phyloP scores from a whole-genome alignment of 352 stramenopile genomes.

The Phytophthora podocarpi region DNA sequence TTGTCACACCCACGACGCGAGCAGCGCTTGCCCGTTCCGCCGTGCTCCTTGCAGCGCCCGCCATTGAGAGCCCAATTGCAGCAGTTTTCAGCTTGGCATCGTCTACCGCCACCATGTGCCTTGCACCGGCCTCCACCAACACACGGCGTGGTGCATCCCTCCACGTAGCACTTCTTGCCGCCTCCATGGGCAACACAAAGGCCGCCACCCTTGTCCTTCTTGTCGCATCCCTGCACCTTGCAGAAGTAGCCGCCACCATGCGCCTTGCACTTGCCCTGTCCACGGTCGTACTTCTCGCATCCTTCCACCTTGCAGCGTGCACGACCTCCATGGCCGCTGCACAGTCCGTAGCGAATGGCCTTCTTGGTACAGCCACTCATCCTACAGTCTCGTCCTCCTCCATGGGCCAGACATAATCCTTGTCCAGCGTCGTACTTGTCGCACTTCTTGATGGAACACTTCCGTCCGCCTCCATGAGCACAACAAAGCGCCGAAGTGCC shows the following conservation, averaged over 20 bases:
- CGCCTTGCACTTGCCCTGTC: slow-evolving; percentile 80
- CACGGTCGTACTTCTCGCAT: slow-evolving; percentile 78
- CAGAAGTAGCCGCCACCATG: slow-evolving; percentile 86
- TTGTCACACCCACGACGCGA: slow-evolving; percentile 70
- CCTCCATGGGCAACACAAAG: slow-evolving; percentile 80
- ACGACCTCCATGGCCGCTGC: slow-evolving; percentile 72
- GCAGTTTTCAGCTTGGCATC: slow-evolving; percentile 55
- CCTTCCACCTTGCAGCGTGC: slow-evolving; percentile 77
- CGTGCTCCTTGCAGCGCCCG: slow-evolving; percentile 79
- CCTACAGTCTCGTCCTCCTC: slow-evolving; percentile 66
- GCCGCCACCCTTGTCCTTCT: slow-evolving; percentile 86
- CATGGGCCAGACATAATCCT: slow-evolving; percentile 72
- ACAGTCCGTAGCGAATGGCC: slow-evolving; percentile 79
- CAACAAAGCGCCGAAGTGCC: slow-evolving; percentile 59
- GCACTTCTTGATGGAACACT: slow-evolving; percentile 75
- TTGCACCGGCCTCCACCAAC: slow-evolving; percentile 79
- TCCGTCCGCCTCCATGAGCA: slow-evolving; percentile 67
- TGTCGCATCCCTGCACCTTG: slow-evolving; percentile 72
- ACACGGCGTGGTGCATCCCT: slow-evolving; percentile 67
- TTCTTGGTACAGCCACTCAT: slow-evolving; percentile 72
- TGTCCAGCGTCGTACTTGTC: slow-evolving; percentile 74
- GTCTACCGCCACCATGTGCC: slow-evolving; percentile 62
- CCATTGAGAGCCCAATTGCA: slow-evolving; percentile 69
- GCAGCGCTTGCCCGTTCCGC: slow-evolving; percentile 73
- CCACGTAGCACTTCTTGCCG: slow-evolving; percentile 83